Conservation (phyloP, 2,329 filamentous ascomycete species). For the Pyricularia sp. region DNA sequence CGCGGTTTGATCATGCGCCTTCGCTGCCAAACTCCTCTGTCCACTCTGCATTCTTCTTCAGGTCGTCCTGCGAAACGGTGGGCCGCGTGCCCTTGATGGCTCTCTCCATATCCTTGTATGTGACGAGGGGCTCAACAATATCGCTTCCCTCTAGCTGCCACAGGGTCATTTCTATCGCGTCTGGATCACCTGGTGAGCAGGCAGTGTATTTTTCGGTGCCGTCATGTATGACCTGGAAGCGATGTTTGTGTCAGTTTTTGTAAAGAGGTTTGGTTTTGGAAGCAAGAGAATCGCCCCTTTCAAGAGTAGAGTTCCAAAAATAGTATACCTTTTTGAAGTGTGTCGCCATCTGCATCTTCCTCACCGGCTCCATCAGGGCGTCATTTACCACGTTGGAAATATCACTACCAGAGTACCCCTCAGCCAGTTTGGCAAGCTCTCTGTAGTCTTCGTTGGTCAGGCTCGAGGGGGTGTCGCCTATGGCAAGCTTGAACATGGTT, state of each 20-base stretch:
- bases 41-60: constrained; percentile 82
- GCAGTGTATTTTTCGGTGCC: constrained; percentile 65
- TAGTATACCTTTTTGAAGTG: constrained; percentile 82
- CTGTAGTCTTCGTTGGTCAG: constrained; percentile 70
- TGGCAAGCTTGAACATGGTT: constrained; percentile 89
- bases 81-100: constrained; percentile 82
- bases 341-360: constrained; percentile 93
- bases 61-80: constrained; percentile 81
- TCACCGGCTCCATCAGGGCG: constrained; percentile 92
- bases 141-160: constrained; percentile 76
- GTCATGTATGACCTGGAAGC: constrained; percentile 60
- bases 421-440: constrained; percentile 69
- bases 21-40: constrained; percentile 94
- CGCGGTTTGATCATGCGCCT: constrained; percentile 42
- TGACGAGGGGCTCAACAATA: constrained; percentile 76
- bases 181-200: constrained; percentile 82
- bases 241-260: constrained; percentile 7
- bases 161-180: constrained; percentile 90
- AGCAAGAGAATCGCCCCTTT: background rate
- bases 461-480: constrained; percentile 87
- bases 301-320: background rate
- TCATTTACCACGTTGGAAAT: constrained; percentile 94
- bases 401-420: constrained; percentile 94
- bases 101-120: constrained; percentile 87
- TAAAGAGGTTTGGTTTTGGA: background rate